Base-by-base conservation (phyloP, 2,329 filamentous ascomycete genomes). In the Fusarium sp. region DNA sequence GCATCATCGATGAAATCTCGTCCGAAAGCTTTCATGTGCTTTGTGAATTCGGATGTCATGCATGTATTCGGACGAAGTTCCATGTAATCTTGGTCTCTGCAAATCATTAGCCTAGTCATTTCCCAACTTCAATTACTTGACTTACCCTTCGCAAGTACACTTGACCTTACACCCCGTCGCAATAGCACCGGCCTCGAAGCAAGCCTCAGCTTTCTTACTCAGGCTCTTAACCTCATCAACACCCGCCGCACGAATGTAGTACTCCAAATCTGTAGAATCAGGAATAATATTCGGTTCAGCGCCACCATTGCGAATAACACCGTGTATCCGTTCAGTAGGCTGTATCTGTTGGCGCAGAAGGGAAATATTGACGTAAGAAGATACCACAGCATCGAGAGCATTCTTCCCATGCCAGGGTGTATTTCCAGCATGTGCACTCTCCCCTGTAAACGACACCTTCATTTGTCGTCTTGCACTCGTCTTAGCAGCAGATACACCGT, bases 351-450 rank as follows among this genome's bases (percentile, higher is more conserved):
- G 87, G 2, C 88, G 82, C 8, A 89, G 78, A 1, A 86, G 80
- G 0, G 84, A 82, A 6, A 89, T 75, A 45, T 79, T 79, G 55
- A 82, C 83, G 68, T 86, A 86, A 1, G 80, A 83, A 0, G 81
- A 79, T 4, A 89, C 79, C 23, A 88, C 72, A 1, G 87, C 87
- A 68, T 90, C 88, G 0, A 89, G 81, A 0, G 88, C 87, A 72
- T 90, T 89, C 68, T 86, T 81, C 0, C 88, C 88, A 7, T 86
- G 80, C 87, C 87, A 89, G 0, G 87, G 88, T n/a, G 80, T 83
- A 5, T 83, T 83, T 1, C 84, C 87, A 0, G 87, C 87, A 67
- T 89, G 87, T 0, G 88, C 86, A 58, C 84, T 84, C 53, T 82
- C 82, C 2, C 88, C 88, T 2, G 82, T 81, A 66, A 87, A 89